Conservation (phyloP, 2,329 filamentous ascomycete species). For the Microdochium trichocladiopsis region DNA sequence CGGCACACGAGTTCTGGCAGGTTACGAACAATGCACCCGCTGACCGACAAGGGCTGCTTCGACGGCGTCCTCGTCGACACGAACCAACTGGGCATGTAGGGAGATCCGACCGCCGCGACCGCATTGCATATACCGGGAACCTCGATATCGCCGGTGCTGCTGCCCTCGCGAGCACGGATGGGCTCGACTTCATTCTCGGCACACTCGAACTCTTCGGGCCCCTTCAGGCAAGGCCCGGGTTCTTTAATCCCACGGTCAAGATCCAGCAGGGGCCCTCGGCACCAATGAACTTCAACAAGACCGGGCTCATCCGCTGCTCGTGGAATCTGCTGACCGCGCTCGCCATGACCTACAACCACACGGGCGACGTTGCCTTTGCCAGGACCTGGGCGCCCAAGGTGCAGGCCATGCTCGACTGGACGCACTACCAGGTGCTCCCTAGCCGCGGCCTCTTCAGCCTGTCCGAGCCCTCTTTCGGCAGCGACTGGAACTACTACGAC, state of each 20-base stretch:
- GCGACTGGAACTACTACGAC: conserved; percentile 28
- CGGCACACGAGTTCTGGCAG: too few relatives aligned
- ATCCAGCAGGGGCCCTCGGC: conserved; percentile 18
- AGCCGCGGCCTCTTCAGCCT: conserved; percentile 18
- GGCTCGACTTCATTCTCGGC: conserved; percentile 13
- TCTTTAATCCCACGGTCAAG: conserved; percentile 24
- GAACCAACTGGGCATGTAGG: conserved; percentile 21
- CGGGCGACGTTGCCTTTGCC: conserved; percentile 17
- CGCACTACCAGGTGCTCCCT: conserved; percentile 16
- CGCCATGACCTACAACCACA: conserved; percentile 17
- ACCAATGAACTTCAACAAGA: conserved; percentile 14
- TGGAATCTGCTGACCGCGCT: conserved; percentile 20
- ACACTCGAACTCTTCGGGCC: conserved; percentile 19
- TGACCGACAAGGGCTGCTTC: conserved; percentile 18
- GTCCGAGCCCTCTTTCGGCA: conserved; percentile 15
- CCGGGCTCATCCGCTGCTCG: conserved; percentile 25
- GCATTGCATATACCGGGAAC: conserved; percentile 23
- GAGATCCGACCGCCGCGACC: conserved; percentile 27
- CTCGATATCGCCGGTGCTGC: conserved; percentile 18
- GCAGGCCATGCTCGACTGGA: conserved; percentile 25
- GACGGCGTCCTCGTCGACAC: conserved; percentile 24
- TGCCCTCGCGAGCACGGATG: conserved; percentile 18
- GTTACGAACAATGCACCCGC: too few relatives aligned
- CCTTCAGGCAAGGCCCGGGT: conserved; percentile 17
- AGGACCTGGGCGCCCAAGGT: conserved; percentile 16